Evolutionary conservation across 371 early-diverging fungal genomes (phyloP).

Genomic region (Mucor indicus): DNA sequence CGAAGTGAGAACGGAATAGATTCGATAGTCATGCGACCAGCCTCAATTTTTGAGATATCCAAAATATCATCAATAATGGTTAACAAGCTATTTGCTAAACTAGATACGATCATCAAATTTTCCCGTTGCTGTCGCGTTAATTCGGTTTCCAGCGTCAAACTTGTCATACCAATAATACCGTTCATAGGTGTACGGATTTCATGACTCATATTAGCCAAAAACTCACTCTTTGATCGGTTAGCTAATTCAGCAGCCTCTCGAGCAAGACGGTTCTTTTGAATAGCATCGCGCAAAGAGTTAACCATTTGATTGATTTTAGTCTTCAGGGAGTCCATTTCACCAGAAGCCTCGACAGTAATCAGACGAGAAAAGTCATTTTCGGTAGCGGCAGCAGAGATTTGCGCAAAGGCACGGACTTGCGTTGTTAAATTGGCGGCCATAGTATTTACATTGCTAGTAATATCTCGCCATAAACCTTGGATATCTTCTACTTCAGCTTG

Average conservation of each 20-base stretch:
- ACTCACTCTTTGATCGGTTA: conserved; percentile 71
- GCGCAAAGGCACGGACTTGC: conserved; percentile 62
- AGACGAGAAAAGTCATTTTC: conserved; percentile 65
- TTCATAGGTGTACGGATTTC: conserved; percentile 79
- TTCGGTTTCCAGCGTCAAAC: conserved; percentile 60
- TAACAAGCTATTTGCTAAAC: conserved; percentile 63
- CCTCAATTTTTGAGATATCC: conserved; percentile 84
- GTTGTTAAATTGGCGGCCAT: conserved; percentile 54
- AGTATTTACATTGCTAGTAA: conserved; percentile 54
- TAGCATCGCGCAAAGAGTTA: conserved; percentile 61
- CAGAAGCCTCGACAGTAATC: conserved; percentile 70
- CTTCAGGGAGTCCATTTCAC: conserved; percentile 77
- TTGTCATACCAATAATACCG: conserved; percentile 77
- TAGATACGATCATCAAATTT: conserved; percentile 69
- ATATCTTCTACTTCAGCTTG: conserved; percentile 54
- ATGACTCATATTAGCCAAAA: conserved; percentile 76
- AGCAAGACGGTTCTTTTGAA: conserved; percentile 68
- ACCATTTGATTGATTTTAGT: conserved; percentile 79
- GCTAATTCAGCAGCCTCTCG: conserved; percentile 75
- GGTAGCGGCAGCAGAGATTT: conserved; percentile 60
- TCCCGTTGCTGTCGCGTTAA: conserved; percentile 74
- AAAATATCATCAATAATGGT: conserved; percentile 80
- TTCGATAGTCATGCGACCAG: conserved; percentile 73
- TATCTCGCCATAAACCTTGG: conserved; percentile 65
- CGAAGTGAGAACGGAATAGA: conserved; percentile 67